Evolutionary conservation across 1,139 yeast species (phyloP).

Genomic region (Blastobotrys proliferans): DNA sequence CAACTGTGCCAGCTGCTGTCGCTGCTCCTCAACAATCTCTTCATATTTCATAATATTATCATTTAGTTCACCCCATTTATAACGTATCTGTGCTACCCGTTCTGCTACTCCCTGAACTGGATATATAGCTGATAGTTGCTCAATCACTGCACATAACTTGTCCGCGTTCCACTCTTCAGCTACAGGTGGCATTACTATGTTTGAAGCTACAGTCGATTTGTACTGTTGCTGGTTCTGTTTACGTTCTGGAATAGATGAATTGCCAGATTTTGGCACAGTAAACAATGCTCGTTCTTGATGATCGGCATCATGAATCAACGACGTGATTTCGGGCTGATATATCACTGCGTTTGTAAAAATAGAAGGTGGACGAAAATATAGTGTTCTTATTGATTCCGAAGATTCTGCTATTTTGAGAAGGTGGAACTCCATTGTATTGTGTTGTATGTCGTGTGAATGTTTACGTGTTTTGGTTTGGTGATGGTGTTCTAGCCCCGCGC

Average conservation of each 20-base stretch:
- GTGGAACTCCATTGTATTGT: slow-evolving; percentile 22
- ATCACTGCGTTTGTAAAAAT: slow-evolving; percentile 63
- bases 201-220: slow-evolving; percentile 1
- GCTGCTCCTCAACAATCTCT: slow-evolving; percentile 33
- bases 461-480: background rate
- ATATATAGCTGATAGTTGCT: slow-evolving; percentile 29
- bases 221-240: slow-evolving; percentile 12
- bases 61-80: slow-evolving; percentile 25
- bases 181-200: slow-evolving; percentile 18
- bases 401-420: slow-evolving; percentile 26
- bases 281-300: slow-evolving; percentile 51
- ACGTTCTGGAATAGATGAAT: slow-evolving; percentile 18
- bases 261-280: slow-evolving; percentile 20
- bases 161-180: slow-evolving; percentile 32
- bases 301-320: slow-evolving; percentile 59
- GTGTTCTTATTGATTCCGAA: slow-evolving; percentile 34
- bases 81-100: slow-evolving; percentile 24
- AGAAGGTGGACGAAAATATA: slow-evolving; percentile 51
- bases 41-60: slow-evolving; percentile 31
- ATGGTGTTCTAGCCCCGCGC: background rate
- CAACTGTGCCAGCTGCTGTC: slow-evolving; percentile 22
- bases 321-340: slow-evolving; percentile 51
- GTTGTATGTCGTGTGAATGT: slow-evolving; percentile 1
- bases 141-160: slow-evolving; percentile 32
- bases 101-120: slow-evolving; percentile 33